Percentiles rank a stretch among this genome's conserved stretches.
Conservation (phyloP, 1,284 basidiomycete species). For the Meripilus lineatus region DNA sequence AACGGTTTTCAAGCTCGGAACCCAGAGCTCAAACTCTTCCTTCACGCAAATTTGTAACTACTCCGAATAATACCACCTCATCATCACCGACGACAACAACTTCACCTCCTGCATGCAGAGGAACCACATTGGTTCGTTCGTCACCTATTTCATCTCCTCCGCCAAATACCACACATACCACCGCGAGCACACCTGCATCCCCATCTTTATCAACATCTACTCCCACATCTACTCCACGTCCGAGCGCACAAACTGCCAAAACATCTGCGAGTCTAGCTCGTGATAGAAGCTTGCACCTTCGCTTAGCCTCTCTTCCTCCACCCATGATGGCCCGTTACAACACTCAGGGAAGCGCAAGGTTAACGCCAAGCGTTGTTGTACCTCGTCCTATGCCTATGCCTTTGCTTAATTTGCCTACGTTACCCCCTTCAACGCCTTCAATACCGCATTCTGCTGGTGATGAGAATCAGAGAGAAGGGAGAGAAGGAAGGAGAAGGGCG, state of each 20-base stretch:
- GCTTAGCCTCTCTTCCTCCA: slow-evolving; percentile 28
- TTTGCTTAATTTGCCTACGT: slow-evolving; percentile 43
- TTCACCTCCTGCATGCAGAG: too few species aligned
- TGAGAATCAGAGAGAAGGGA: background rate
- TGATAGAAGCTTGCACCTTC: slow-evolving; percentile 13
- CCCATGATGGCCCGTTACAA: slow-evolving; percentile 29
- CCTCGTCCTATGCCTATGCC: slow-evolving; percentile 46
- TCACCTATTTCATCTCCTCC: too few species aligned
- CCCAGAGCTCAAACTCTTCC: too few species aligned
- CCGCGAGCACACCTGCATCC: background rate
- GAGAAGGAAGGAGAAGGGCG: slow-evolving; percentile 4
- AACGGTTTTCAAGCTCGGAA: too few species aligned
- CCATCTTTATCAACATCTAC: too few species aligned
- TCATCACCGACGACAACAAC: too few species aligned
- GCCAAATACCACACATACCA: too few species aligned
- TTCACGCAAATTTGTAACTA: too few species aligned
- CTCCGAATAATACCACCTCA: too few species aligned
- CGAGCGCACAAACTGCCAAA: background rate
- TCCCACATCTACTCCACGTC: too few species aligned
- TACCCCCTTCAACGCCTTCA: slow-evolving; percentile 27
- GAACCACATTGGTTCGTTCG: too few species aligned
- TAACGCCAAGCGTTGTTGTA: slow-evolving; percentile 45
- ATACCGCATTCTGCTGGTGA: slow-evolving; percentile 15
- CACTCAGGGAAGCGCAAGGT: slow-evolving; percentile 33
- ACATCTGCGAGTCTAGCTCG: background rate